Base-by-base conservation (phyloP, 495 filamentous ascomycete species). In the Hypoxylon trugodes region DNA sequence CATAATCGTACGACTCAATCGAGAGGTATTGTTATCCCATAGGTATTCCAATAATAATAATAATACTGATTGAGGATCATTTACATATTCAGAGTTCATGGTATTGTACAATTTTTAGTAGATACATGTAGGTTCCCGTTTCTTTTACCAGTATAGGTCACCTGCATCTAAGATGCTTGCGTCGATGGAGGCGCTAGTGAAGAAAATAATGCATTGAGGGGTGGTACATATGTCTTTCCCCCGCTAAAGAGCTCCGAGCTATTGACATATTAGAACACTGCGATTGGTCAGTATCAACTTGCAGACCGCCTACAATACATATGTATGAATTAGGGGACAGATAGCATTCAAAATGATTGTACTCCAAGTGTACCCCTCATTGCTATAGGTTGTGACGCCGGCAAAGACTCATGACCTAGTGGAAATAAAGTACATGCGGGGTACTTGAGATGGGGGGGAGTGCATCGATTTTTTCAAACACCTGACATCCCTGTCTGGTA, bases 121-220 rank as follows among this genome's bases (percentile, higher is more conserved):
- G n/a, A n/a, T n/a, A 7, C 40, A 61, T 33, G 38, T 28, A 52
- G 21, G 19, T 32, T 38, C 7, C 30, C 43, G 18, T 53, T 10
- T 57, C 10, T 57, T 45, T 38, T 63, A 63, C 45, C 32, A 40
- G 41, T 25, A 60, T 60, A n/a, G n/a, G n/a, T n/a, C 62, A 66
- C 62, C 51, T 60, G 62, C 62, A 66, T 55, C 30, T 12, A 56
- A 51, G 60, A 63, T 57, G 53, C 52, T 58, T 54, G 50, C 42
- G 57, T 66, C 62, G 41, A 54, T 51, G 42, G 19, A 59, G 43
- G 28, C 56, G 56, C 56, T 56, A 60, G n/a, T n/a, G n/a, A n/a
- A 56, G 32, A 41, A 30, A 21, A 8, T 46, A 53, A 40, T 54
- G n/a, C 35, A 35, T 55, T 48, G 49, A 49, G 47, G 42, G 33